Conservation (phyloP, 495 filamentous ascomycete species). For the Physcia stellaris region DNA sequence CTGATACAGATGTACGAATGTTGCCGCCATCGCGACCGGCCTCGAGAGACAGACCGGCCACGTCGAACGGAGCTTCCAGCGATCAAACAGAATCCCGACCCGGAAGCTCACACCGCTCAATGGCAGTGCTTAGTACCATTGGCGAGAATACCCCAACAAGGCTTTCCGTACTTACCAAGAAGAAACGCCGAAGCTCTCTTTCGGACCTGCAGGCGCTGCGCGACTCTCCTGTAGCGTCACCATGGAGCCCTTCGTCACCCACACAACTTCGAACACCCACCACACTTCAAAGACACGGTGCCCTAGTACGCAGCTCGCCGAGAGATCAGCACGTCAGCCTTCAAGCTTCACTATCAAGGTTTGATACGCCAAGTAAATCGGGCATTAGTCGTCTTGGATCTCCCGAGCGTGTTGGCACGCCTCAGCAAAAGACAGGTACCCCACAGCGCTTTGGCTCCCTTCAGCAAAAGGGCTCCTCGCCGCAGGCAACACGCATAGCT, state of each 20-base stretch:
- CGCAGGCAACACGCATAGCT: conserved; percentile 3
- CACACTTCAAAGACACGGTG: no score
- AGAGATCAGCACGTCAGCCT: no score
- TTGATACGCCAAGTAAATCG: no score
- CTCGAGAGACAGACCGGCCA: conserved; percentile 50
- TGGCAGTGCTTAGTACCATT: conserved; percentile 26
- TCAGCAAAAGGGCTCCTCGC: conserved; percentile 12
- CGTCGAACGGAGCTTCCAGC: conserved; percentile 21
- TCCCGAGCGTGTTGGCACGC: neutral
- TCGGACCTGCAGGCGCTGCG: conserved; percentile 83
- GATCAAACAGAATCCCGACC: conserved; percentile 33
- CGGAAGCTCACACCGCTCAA: conserved; percentile 30
- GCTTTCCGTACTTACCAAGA: conserved; percentile 22
- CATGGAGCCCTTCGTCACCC: no score
- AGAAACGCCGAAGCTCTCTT: conserved; percentile 82
- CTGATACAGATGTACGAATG: conserved; percentile 50
- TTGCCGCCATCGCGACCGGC: conserved; percentile 41
- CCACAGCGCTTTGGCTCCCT: conserved; percentile 12
- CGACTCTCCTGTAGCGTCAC: no score
- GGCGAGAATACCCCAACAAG: conserved; percentile 23
- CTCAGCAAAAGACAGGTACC: no score
- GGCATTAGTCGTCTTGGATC: neutral
- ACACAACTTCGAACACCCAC: no score
- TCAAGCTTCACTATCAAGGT: no score
- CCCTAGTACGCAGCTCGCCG: no score